A percentile compares a stretch with the other conserved stretches of the same genome.
Conservation (phyloP, 805 yeast species). For the Limtongia smithiae region DNA sequence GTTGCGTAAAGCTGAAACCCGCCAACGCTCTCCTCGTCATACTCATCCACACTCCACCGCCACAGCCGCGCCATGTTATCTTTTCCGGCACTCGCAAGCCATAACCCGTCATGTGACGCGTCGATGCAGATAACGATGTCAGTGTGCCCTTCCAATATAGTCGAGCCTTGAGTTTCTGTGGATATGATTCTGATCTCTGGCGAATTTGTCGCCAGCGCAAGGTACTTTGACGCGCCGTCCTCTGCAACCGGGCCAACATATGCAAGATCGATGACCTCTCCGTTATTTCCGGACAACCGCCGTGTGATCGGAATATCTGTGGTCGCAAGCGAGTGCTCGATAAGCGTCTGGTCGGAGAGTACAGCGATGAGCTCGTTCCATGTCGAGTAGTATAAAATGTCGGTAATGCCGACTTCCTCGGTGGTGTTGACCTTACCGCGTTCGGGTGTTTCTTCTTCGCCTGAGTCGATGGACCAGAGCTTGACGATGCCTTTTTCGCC, state of each 20-base stretch:
- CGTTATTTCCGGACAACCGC: slow-evolving; percentile 87
- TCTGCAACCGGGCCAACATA: slow-evolving; percentile 59
- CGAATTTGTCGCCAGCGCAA: slow-evolving; percentile 92
- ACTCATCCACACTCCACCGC: slow-evolving; percentile 48
- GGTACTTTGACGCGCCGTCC: slow-evolving; percentile 32
- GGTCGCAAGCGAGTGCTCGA: slow-evolving; percentile 43
- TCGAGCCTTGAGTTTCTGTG: slow-evolving; percentile 57
- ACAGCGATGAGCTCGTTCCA: slow-evolving; percentile 47
- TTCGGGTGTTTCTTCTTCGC: slow-evolving; percentile 46
- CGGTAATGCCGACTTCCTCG: slow-evolving; percentile 72
- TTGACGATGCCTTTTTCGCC: slow-evolving; percentile 72
- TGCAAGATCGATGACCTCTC: slow-evolving; percentile 86
- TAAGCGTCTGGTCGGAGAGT: slow-evolving; percentile 80
- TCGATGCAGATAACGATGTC: slow-evolving; percentile 82
- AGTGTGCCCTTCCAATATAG: slow-evolving; percentile 71
- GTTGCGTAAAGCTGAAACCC: slow-evolving; percentile 51
- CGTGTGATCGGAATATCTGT: slow-evolving; percentile 43
- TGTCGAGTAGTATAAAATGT: slow-evolving; percentile 41
- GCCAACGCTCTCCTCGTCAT: slow-evolving; percentile 38
- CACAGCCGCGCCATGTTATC: slow-evolving; percentile 84
- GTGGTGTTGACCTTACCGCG: slow-evolving; percentile 43
- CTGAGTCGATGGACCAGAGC: slow-evolving; percentile 56
- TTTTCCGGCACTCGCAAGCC: slow-evolving; percentile 91
- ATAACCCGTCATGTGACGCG: slow-evolving; percentile 69
- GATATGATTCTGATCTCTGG: slow-evolving; percentile 73